Evolutionary conservation across 202 grass and related monocot species (phyloP).

Genomic region (Miscanthus sacchariflorus): DNA sequence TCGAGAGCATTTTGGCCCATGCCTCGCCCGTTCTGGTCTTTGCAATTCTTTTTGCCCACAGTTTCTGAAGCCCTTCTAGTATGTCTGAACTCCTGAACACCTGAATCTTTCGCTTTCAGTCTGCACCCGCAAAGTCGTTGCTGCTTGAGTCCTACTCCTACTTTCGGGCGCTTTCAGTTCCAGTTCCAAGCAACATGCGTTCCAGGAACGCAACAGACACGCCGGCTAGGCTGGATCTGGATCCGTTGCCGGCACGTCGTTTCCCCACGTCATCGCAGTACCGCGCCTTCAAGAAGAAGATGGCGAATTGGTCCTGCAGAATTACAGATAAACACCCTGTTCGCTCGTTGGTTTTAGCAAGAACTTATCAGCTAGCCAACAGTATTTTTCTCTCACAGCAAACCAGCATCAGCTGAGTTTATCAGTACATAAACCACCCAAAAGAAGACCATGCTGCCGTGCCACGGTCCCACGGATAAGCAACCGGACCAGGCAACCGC

Average conservation of each 20-base stretch:
- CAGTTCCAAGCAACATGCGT: background rate
- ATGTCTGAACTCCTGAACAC: background rate
- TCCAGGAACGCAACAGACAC: background rate
- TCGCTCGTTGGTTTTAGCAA: too few relatives aligned
- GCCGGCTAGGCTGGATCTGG: background rate
- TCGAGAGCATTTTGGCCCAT: background rate
- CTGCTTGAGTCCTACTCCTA: too few relatives aligned
- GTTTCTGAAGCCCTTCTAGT: background rate
- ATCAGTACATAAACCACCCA: too few relatives aligned
- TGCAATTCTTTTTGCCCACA: background rate
- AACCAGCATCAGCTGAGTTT: too few relatives aligned
- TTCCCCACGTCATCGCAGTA: background rate
- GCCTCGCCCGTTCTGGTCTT: background rate
- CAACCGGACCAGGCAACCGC: background rate
- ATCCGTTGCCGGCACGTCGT: background rate
- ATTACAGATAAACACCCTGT: background rate
- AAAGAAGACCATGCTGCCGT: background rate
- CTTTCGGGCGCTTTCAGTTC: background rate
- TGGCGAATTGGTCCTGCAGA: background rate
- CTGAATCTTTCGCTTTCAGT: background rate
- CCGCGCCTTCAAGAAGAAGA: conserved; percentile 6
- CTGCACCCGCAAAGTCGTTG: background rate
- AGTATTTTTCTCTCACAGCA: too few relatives aligned
- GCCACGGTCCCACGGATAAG: background rate
- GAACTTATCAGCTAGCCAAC: too few relatives aligned